Percentiles rank a stretch among this genome's conserved stretches.
These are phyloP conservation scores for Tuber magnatum DNA, from an alignment of 495 filamentous ascomycete species.

Conservation along the genomic window DNA sequence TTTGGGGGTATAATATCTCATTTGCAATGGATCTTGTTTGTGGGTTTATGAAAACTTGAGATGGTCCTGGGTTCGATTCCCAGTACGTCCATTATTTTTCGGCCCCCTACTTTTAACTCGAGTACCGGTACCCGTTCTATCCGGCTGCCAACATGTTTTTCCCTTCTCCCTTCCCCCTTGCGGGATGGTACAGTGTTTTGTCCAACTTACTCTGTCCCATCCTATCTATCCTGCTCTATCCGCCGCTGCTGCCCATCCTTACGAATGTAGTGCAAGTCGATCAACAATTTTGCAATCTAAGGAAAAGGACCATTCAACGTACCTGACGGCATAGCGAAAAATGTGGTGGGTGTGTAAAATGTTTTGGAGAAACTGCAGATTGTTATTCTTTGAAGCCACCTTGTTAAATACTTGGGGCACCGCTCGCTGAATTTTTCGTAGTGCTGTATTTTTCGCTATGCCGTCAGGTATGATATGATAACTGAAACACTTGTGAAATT, in stretches of 20 bases:
- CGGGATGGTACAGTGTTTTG: background rate
- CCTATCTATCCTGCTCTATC: no score
- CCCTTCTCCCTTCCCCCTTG: background rate
- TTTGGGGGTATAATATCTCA: conserved; percentile 29
- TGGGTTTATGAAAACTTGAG: conserved; percentile 15
- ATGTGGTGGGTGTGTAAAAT: no score
- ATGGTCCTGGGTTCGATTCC: conserved; percentile 29
- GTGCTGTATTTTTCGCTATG: no score
- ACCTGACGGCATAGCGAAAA: no score
- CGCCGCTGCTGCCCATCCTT: background rate
- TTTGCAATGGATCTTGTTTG: conserved; percentile 11
- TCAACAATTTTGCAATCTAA: background rate
- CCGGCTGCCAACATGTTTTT: background rate
- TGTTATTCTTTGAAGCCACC: no score
- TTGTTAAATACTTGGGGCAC: no score
- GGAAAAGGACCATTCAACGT: background rate
- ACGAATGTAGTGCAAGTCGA: background rate
- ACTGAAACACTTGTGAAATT: no score
- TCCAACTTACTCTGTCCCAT: no score
- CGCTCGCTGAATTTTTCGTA: no score
- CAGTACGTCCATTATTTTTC: conserved; percentile 22
- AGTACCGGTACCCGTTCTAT: background rate
- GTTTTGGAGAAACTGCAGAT: no score
- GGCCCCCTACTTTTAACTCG: background rate
- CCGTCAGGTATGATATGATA: no score